Percentiles rank a stretch among this genome's conserved stretches.
These are phyloP conservation scores for Aspergillus vadensis DNA, from an alignment of 2,329 filamentous ascomycete species.

Conservation along the genomic window DNA sequence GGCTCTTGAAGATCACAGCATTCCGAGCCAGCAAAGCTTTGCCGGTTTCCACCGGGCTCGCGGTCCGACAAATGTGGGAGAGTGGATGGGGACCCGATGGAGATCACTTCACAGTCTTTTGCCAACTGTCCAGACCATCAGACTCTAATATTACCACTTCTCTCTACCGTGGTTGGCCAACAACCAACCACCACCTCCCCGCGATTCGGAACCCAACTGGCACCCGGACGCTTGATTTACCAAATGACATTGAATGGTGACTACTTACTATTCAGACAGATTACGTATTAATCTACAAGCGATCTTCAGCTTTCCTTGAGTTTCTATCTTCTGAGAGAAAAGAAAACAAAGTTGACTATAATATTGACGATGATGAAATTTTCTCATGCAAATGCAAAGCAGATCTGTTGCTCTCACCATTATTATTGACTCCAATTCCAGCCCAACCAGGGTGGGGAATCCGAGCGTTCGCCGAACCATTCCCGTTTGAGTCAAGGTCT, in stretches of 20 bases:
- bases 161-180: not conserved
- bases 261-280: not conserved
- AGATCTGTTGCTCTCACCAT: no score
- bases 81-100: not conserved
- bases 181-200: not conserved
- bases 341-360: no score
- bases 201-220: not conserved
- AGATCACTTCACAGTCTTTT: conserved; percentile 1
- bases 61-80: not conserved
- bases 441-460: not conserved
- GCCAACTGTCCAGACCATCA: conserved; percentile 3
- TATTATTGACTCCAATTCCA: not conserved
- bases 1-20: conserved; percentile 9
- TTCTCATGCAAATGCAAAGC: not conserved
- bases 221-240: not conserved
- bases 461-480: conserved; percentile 7
- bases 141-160: not conserved
- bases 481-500: not conserved
- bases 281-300: no score
- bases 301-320: no score
- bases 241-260: not conserved
- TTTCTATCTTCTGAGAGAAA: no score
- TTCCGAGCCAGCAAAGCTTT: conserved; percentile 15
- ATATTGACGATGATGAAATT: not conserved
- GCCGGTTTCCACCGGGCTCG: not conserved